A percentile compares a stretch with the other conserved stretches of the same genome.
phyloP scores from a whole-genome alignment of 2,329 filamentous ascomycete species.

The Hirsutella thompsonii region DNA sequence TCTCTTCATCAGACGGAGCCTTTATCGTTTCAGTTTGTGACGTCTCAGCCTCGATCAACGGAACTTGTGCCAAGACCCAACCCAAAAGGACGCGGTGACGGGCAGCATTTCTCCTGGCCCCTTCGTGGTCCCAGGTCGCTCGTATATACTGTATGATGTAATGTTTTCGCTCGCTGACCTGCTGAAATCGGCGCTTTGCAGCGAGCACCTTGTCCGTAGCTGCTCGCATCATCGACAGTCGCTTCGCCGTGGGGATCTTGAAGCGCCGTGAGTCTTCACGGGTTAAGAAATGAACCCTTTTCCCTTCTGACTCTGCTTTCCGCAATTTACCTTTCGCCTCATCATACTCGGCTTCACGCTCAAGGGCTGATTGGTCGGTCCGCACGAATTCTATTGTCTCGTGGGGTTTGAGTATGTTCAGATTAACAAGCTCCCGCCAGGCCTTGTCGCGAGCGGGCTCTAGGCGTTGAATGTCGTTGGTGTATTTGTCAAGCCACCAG shows the following conservation, averaged over 20 bases:
- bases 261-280: conserved; percentile 1
- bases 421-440: conserved; percentile 17
- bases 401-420: conserved; percentile 11
- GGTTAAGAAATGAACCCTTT: conserved; percentile 2
- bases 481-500: conserved; percentile 11
- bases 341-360: conserved; percentile 1
- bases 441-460: conserved; percentile 13
- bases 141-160: conserved; percentile 3
- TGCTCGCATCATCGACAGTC: conserved; percentile 1
- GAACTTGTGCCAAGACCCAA: conserved; percentile 14
- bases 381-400: conserved; percentile 7
- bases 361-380: background rate
- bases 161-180: background rate
- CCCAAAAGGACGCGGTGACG: conserved; percentile 9
- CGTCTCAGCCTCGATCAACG: conserved; percentile 11
- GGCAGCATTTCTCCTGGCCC: conserved; percentile 6
- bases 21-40: background rate
- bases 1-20: background rate
- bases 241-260: conserved; percentile 3
- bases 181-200: background rate
- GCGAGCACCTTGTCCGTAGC: background rate
- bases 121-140: background rate
- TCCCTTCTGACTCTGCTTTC: conserved; percentile 1
- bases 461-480: conserved; percentile 7
- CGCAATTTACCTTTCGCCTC: background rate